A percentile compares a stretch with the other conserved stretches of the same genome.
Conservation (phyloP, 2,329 filamentous ascomycete species). For the Dothideomycetidae sp. region DNA sequence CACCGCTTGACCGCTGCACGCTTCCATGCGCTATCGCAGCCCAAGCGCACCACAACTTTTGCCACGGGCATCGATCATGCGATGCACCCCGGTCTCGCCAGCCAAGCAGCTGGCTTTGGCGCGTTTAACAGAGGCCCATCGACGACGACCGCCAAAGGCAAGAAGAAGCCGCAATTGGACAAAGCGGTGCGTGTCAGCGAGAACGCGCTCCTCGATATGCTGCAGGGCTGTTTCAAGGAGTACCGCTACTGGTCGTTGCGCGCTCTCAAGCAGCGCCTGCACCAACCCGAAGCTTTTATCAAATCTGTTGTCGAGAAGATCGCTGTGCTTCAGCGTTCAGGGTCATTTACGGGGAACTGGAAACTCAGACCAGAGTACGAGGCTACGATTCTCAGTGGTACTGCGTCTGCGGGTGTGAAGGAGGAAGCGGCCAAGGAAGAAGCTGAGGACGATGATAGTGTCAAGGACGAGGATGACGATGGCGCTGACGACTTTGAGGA, state of each 20-base stretch:
- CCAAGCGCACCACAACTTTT: conserved; percentile 36
- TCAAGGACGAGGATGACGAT: conserved; percentile 36
- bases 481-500: conserved; percentile 37
- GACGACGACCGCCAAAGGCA: conserved; percentile 4
- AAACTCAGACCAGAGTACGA: conserved; percentile 59
- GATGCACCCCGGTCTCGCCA: conserved; percentile 21
- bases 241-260: conserved; percentile 94
- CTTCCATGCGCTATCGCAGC: conserved; percentile 23
- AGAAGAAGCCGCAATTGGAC: conserved; percentile 45
- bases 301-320: conserved; percentile 73
- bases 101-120: conserved; percentile 17
- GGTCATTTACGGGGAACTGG: conserved; percentile 76
- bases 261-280: conserved; percentile 58
- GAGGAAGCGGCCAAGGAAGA: conserved; percentile 34
- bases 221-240: conserved; percentile 70
- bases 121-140: conserved; percentile 20
- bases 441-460: conserved; percentile 19
- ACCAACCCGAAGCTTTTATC: conserved; percentile 87
- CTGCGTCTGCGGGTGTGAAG: conserved; percentile 26
- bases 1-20: conserved; percentile 45
- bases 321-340: conserved; percentile 67
- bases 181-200: conserved; percentile 85
- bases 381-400: conserved; percentile 24
- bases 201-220: conserved; percentile 71
- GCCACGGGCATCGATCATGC: conserved; percentile 28